Evolutionary conservation across 2,329 filamentous ascomycete species (phyloP).

Genomic region (Hysterium pulicare): DNA sequence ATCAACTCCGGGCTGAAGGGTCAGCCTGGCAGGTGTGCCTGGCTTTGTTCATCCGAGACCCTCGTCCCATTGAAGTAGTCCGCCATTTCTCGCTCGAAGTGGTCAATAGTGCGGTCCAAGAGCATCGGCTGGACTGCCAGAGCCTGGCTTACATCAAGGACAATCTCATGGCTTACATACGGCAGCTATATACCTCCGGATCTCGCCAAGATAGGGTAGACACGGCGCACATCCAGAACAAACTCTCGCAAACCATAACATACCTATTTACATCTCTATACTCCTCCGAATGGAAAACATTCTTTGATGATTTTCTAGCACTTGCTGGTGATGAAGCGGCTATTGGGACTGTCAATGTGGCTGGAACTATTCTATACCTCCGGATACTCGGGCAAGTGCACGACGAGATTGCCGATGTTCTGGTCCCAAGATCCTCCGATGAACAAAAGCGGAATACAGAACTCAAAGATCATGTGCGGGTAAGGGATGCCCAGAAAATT

Average conservation of each 20-base stretch:
- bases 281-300: conserved; percentile 78
- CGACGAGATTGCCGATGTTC: conserved; percentile 93
- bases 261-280: conserved; percentile 90
- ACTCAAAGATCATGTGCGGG: conserved; percentile 85
- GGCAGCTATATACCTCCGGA: conserved; percentile 65
- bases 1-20: conserved; percentile 74
- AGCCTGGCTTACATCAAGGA: conserved; percentile 75
- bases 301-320: conserved; percentile 84
- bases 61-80: conserved; percentile 75
- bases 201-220: conserved; percentile 58
- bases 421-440: conserved; percentile 71
- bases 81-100: conserved; percentile 88
- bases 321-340: conserved; percentile 64
- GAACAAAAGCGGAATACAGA: conserved; percentile 84
- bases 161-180: conserved; percentile 76
- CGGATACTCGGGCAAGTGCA: conserved; percentile 86
- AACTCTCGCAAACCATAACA: conserved; percentile 92
- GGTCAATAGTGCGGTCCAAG: conserved; percentile 86
- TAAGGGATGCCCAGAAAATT: conserved; percentile 83
- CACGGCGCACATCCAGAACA: conserved; percentile 81
- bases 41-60: conserved; percentile 75
- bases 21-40: conserved; percentile 90
- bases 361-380: conserved; percentile 81
- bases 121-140: conserved; percentile 68
- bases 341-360: conserved; percentile 62